phyloP scores from a whole-genome alignment of 495 filamentous ascomycete genomes.

The Talaromyces liani region DNA sequence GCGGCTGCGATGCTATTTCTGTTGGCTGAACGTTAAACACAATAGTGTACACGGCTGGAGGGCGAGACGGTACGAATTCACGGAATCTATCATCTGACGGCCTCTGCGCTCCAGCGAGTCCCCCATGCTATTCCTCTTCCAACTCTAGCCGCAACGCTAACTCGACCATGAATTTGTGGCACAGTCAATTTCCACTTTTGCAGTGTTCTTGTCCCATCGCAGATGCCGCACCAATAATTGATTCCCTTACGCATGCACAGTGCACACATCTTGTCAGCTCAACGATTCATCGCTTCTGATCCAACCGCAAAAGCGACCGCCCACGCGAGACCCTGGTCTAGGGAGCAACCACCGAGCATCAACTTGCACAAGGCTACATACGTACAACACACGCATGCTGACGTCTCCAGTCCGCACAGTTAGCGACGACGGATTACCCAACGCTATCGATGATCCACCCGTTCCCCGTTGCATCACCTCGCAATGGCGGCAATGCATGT shows the following conservation, averaged over 20 bases:
- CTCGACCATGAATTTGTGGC: not conserved
- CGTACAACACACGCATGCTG: constrained; percentile 1
- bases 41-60: not conserved
- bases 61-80: not conserved
- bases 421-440: not conserved
- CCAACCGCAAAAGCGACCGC: not conserved
- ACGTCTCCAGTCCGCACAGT: not conserved
- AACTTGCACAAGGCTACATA: not conserved
- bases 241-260: not conserved
- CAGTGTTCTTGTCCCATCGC: not conserved
- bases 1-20: not conserved
- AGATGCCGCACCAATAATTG: not conserved
- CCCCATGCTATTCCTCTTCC: constrained; percentile 1
- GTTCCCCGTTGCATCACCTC: constrained; percentile 1
- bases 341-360: constrained; percentile 1
- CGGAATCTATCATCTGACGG: constrained; percentile 2
- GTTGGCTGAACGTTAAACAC: not conserved
- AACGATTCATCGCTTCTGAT: not conserved
- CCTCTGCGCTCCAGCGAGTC: not conserved
- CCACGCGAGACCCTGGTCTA: constrained; percentile 4
- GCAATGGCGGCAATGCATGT: not conserved
- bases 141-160: constrained; percentile 2
- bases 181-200: not conserved
- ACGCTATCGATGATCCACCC: constrained; percentile 2
- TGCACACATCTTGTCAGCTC: not conserved